Evolutionary conservation across 345 rosid genomes (phyloP).

Genomic region (Chamaenerion angustifolium): DNA sequence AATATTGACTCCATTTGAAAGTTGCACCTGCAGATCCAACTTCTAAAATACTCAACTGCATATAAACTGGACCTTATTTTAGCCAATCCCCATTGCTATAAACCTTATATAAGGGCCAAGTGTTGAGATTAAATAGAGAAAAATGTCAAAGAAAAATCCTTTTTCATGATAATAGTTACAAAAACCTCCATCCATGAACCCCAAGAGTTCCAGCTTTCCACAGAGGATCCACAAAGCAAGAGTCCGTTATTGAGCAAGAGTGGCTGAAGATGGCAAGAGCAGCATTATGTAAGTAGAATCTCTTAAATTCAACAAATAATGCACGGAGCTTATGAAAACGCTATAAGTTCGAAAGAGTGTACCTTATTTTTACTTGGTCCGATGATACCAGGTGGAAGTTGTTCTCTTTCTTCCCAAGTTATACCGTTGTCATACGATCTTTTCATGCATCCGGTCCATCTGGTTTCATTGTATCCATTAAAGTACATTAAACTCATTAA

Average conservation of each 20-base stretch:
- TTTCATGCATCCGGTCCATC: conserved; percentile 98
- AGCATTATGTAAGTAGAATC: neutral
- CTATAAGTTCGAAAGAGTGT: neutral
- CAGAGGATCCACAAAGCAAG: conserved; percentile 80
- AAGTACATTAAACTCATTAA: neutral
- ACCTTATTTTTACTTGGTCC: conserved; percentile 94
- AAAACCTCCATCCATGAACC: conserved; percentile 90
- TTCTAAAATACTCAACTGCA: no score
- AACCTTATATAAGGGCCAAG: no score
- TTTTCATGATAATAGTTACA: neutral
- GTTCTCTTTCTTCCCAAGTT: conserved; percentile 69
- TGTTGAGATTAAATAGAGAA: neutral
- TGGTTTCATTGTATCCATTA: conserved; percentile 10
- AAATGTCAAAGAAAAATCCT: neutral
- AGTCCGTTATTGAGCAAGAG: conserved; percentile 51
- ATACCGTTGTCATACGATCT: conserved; percentile 68
- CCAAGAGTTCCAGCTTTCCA: conserved; percentile 96
- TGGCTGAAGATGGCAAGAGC: conserved; percentile 34
- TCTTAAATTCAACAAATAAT: conserved; percentile 1
- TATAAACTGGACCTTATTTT: no score
- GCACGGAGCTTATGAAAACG: neutral
- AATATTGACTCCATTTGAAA: no score
- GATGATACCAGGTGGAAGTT: conserved; percentile 80
- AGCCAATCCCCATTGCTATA: no score
- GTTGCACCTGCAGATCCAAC: no score